Evolutionary conservation across 257 asterid species (phyloP), one percentile per base, ranked within the genome.

Genomic region (Forsythia viridissima): DNA sequence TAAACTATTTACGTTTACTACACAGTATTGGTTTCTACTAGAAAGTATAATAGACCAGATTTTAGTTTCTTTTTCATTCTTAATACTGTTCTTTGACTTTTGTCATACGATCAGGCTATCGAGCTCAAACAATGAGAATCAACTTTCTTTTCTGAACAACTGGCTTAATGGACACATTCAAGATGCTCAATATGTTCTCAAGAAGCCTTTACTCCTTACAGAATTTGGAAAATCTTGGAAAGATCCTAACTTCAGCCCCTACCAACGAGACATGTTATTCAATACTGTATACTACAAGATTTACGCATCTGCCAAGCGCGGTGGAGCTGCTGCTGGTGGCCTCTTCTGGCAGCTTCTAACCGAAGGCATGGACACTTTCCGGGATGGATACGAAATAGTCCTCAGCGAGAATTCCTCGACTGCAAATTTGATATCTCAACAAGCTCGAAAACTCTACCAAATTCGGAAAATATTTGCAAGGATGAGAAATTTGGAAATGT

Each of bases 291-390:
- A 90, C 69, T 76, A 70, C 86, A 90, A 83, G 86, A 88, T 92
- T 75, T 91, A 92, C 71, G 81, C 85, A 3, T 94, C 97, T 0
- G 98, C 98, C 76, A 94, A 79, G 80, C 92, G 71, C 3, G 93
- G 96, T 66, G 97, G 98, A 55, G 90, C 97, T 34, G 96, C 96
- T 9, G 92, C 86, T 0, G 98, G 98, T 66, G 97, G 94, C 72
- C 89, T 94, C 43, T 92, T 92, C 89, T 94, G 98, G 98, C 98
- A 94, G 85, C 96, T 94, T 18, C 73, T 92, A 59, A 76, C 86
- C 15, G 85, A 81, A 7, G 98, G 92, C 69, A 86, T 94, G 96
- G 97, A 89, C 57, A 77, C 85, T 39, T 92, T 87, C 65, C 38
- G 89, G 4, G 98, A 94, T 46, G 98, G 98, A 8, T 94, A 91